Conservation (phyloP, 2,329 filamentous ascomycete species). For the Trichoderma endophyticum region DNA sequence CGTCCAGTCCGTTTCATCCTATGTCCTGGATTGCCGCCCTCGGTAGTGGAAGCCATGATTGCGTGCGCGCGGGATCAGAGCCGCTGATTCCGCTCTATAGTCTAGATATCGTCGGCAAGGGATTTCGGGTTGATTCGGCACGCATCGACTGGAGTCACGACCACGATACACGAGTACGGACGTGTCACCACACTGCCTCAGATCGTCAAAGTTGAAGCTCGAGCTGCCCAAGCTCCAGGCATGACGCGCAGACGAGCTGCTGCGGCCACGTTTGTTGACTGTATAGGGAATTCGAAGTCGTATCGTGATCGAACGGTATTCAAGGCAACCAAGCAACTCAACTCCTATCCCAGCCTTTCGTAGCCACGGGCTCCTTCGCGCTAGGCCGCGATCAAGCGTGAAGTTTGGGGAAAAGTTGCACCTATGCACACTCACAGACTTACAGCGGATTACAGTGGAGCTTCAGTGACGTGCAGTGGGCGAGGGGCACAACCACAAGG, state of each 20-base stretch:
- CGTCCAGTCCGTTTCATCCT: slow-evolving; percentile 19
- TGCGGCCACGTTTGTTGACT: not conserved
- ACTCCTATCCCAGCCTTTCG: not conserved
- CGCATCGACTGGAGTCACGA: not conserved
- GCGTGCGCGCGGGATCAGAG: not conserved
- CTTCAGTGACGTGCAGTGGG: not conserved
- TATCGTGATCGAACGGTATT: not conserved
- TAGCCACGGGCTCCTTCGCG: not conserved
- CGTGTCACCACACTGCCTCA: not conserved
- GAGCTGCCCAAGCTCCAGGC: not conserved
- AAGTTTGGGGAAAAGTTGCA: not conserved
- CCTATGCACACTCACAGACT: not conserved
- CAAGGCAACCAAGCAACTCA: not conserved
- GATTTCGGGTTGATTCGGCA: not conserved
- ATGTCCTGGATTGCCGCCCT: not conserved
- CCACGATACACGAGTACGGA: not conserved
- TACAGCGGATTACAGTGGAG: not conserved
- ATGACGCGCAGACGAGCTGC: not conserved
- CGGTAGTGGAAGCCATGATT: not conserved
- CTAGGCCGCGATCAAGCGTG: not conserved
- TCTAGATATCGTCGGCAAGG: not conserved
- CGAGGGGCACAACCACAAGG: not conserved
- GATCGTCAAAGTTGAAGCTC: not conserved
- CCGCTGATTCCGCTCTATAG: not conserved
- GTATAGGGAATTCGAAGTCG: not conserved